These are phyloP conservation scores for Apiospora sp. DNA, from an alignment of 2,329 filamentous ascomycete species.

Conservation along the genomic window DNA sequence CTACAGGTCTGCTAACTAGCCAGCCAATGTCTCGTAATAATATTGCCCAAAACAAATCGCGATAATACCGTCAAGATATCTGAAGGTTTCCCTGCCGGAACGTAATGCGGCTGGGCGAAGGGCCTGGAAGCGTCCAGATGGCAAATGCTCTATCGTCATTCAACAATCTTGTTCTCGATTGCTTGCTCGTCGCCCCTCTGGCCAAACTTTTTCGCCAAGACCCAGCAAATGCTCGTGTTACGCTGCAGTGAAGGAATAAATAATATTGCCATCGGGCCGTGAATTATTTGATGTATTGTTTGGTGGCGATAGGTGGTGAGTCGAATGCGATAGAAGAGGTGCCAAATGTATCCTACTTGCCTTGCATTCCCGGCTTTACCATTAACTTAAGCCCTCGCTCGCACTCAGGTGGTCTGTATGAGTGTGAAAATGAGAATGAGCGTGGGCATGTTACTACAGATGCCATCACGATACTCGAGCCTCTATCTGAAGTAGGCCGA, in stretches of 20 bases:
- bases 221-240: constrained; percentile 25
- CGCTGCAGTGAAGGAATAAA: constrained; percentile 19
- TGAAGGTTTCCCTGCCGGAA: constrained; percentile 4
- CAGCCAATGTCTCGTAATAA: neutral
- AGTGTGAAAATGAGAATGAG: neutral
- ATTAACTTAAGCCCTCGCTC: neutral
- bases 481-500: neutral
- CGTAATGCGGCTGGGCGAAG: neutral
- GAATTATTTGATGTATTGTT: constrained; percentile 7
- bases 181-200: constrained; percentile 14
- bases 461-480: neutral
- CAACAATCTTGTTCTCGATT: constrained; percentile 21
- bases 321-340: neutral
- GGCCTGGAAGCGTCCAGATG: constrained; percentile 24
- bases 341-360: neutral
- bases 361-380: neutral
- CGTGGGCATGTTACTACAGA: neutral
- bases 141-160: constrained; percentile 23
- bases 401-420: neutral
- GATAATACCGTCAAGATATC: neutral
- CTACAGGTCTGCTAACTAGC: neutral
- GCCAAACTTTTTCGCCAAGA: constrained; percentile 18
- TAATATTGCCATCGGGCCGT: constrained; percentile 19
- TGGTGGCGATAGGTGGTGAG: neutral
- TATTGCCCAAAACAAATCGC: neutral